Evolutionary conservation across 306 rosid species (phyloP).

Genomic region (Calophaca sinica): DNA sequence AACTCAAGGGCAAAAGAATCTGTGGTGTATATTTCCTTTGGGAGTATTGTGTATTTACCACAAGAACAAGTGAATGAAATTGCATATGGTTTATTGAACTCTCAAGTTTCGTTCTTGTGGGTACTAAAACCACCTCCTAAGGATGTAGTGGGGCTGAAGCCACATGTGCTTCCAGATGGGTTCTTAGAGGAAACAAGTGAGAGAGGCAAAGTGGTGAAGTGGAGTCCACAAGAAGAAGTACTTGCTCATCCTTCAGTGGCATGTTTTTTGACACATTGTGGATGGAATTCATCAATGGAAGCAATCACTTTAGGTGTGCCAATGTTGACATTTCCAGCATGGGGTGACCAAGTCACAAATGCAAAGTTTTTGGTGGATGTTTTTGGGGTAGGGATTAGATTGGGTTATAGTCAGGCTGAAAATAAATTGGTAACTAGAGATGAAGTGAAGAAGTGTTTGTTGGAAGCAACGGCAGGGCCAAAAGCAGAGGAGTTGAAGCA

Average conservation of each 20-base stretch:
- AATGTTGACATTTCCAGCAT: constrained; percentile 70
- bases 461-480: constrained; percentile 58
- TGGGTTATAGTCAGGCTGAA: constrained; percentile 49
- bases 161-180: constrained; percentile 57
- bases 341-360: constrained; percentile 85
- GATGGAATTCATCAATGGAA: constrained; percentile 83
- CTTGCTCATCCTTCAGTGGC: constrained; percentile 63
- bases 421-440: constrained; percentile 54
- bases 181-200: constrained; percentile 54
- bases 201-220: constrained; percentile 63
- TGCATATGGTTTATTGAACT: constrained; percentile 63
- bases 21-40: constrained; percentile 74
- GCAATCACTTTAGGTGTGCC: constrained; percentile 67
- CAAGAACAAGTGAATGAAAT: constrained; percentile 71
- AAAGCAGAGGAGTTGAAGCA: constrained; percentile 61
- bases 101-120: constrained; percentile 65
- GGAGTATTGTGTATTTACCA: constrained; percentile 57
- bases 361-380: constrained; percentile 74
- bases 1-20: constrained; percentile 53
- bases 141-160: neutral
- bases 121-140: constrained; percentile 58
- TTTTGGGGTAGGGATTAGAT: constrained; percentile 55
- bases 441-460: constrained; percentile 55
- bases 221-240: constrained; percentile 77
- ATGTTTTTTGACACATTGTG: constrained; percentile 77